Evolutionary conservation across 139 green algal species (phyloP).

Genomic region (Haematococcus lacustris): DNA sequence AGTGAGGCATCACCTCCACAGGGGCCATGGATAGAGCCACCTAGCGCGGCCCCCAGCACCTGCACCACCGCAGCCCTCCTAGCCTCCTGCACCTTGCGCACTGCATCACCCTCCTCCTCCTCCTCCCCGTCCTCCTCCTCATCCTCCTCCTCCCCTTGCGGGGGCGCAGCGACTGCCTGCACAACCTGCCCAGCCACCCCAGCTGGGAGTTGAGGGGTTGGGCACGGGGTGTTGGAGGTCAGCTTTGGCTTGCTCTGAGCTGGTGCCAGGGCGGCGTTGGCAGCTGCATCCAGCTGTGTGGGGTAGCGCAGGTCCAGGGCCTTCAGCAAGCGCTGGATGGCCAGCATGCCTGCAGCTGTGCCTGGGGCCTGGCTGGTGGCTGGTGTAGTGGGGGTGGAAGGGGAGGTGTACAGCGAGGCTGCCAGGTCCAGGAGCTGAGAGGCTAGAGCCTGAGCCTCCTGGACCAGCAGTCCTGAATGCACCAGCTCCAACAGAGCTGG

Average conservation of each 20-base stretch:
- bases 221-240: too few species aligned
- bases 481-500: slow-evolving; percentile 20
- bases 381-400: neutral
- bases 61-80: slow-evolving; percentile 21
- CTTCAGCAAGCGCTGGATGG: slow-evolving; percentile 14
- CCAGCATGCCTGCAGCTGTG: neutral
- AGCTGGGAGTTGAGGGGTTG: too few species aligned
- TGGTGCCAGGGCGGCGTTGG: slow-evolving; percentile 34
- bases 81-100: neutral
- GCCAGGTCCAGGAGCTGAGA: neutral
- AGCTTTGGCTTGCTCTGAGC: neutral
- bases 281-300: slow-evolving; percentile 31
- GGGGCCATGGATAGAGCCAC: slow-evolving; percentile 12
- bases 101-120: neutral
- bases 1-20: slow-evolving; percentile 7
- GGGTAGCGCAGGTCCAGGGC: slow-evolving; percentile 45
- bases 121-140: too few species aligned
- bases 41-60: slow-evolving; percentile 29
- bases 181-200: too few species aligned
- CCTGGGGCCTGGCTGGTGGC: too few species aligned
- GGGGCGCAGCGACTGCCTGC: too few species aligned
- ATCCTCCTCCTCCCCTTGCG: too few species aligned
- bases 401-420: neutral
- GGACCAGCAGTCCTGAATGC: slow-evolving; percentile 18
- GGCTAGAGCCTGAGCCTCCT: slow-evolving; percentile 10